Evolutionary conservation across 2,329 filamentous ascomycete species (phyloP).

Genomic region (Paecilomyces fulvus): DNA sequence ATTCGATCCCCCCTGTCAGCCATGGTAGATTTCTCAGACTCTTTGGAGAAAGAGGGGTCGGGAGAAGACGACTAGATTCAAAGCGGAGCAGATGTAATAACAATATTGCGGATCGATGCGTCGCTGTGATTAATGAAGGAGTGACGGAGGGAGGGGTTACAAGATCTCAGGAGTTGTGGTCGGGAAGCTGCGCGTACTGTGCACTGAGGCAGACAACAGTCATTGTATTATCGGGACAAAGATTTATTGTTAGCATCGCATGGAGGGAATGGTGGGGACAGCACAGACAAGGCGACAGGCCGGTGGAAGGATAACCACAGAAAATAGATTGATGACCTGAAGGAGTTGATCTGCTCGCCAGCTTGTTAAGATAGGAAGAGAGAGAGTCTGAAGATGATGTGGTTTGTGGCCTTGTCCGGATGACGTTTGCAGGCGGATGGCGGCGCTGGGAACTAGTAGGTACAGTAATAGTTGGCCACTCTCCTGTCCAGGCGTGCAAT

Average conservation of each 20-base stretch:
- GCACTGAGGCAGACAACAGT: slow-evolving; percentile 3
- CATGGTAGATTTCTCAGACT: slow-evolving; percentile 16
- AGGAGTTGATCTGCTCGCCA: background rate
- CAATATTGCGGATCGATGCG: background rate
- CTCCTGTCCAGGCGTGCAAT: too few species aligned
- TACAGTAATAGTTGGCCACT: background rate
- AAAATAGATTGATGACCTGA: background rate
- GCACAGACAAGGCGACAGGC: background rate
- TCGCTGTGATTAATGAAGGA: background rate
- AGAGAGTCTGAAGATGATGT: slow-evolving; percentile 1
- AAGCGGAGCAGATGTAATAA: slow-evolving; percentile 1
- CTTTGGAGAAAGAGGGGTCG: slow-evolving; percentile 1
- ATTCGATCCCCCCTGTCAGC: slow-evolving; percentile 55
- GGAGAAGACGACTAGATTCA: slow-evolving; percentile 2
- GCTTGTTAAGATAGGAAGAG: background rate
- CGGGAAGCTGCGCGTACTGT: background rate
- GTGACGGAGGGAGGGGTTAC: background rate
- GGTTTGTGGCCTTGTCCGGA: slow-evolving; percentile 2
- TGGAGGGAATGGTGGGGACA: background rate
- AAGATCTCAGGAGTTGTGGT: background rate
- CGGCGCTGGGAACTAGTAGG: background rate
- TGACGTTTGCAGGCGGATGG: slow-evolving; percentile 8
- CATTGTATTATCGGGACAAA: slow-evolving; percentile 15
- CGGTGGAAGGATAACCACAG: background rate
- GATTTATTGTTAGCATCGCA: slow-evolving; percentile 2